Conservation (phyloP, 2,329 filamentous ascomycete species). For the Pseudogymnoascus sp. region DNA sequence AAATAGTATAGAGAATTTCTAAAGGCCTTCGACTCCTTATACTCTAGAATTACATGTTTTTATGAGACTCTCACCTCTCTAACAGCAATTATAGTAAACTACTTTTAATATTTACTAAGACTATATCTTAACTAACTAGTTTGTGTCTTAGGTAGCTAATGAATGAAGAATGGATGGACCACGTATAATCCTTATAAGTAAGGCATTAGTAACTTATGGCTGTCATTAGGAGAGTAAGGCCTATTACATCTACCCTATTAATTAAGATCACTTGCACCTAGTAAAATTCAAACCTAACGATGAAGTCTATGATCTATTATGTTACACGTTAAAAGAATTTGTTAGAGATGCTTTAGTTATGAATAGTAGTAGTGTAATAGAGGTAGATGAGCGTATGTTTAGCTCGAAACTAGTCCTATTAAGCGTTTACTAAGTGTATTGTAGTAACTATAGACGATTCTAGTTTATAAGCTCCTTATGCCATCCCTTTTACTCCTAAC, state of each 20-base stretch:
- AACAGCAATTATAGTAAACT: conserved; percentile 15
- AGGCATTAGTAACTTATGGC: not conserved
- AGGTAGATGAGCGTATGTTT: not conserved
- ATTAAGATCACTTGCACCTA: conserved; percentile 6
- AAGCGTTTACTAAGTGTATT: not conserved
- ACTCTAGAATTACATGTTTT: conserved; percentile 20
- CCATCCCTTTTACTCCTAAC: not conserved
- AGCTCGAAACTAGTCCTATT: not conserved
- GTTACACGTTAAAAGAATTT: not conserved
- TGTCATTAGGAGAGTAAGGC: not conserved
- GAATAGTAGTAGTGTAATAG: not conserved
- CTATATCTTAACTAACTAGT: not conserved
- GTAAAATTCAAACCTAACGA: conserved; percentile 7
- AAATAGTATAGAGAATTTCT: not conserved
- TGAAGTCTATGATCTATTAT: not conserved
- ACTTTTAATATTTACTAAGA: not conserved
- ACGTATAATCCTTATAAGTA: not conserved
- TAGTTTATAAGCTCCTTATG: not conserved
- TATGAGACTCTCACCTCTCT: conserved; percentile 22
- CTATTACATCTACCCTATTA: not conserved
- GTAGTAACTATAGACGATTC: not conserved
- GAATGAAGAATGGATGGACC: not conserved
- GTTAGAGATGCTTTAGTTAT: not conserved
- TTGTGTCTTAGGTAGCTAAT: not conserved
- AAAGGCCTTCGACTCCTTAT: not conserved